These are phyloP conservation scores for Nepenthes alata DNA, from an alignment of 179 eudicot genomes.

Conservation along the genomic window DNA sequence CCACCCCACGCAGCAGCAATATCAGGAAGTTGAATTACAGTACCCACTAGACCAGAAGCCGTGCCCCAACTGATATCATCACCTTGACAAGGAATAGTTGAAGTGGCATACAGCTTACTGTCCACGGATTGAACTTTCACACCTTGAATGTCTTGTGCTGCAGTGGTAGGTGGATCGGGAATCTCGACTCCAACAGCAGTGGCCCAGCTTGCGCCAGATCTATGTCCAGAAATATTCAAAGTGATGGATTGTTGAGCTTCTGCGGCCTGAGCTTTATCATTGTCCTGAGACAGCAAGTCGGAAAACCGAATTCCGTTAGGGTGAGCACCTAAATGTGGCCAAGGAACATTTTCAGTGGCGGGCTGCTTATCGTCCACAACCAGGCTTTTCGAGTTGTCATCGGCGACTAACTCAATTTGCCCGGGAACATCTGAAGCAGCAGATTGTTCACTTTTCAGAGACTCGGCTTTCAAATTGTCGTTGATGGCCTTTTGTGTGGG, in stretches of 20 bases:
- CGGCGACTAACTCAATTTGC: background rate
- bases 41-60: conserved; percentile 16
- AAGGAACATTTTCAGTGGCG: too few relatives aligned
- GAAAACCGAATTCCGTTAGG: background rate
- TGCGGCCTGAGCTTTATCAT: background rate
- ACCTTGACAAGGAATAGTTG: conserved; percentile 23
- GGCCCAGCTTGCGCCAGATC: conserved; percentile 18
- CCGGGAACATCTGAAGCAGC: background rate
- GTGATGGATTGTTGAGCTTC: conserved; percentile 4
- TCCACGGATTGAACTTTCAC: conserved; percentile 23
- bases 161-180: conserved; percentile 9
- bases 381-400: too few relatives aligned
- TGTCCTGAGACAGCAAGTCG: background rate
- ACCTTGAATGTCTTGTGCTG: conserved; percentile 13
- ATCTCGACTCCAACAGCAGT: conserved; percentile 14
- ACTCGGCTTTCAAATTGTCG: background rate
- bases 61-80: conserved; percentile 26
- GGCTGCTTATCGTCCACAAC: too few relatives aligned
- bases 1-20: conserved; percentile 43
- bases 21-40: conserved; percentile 29
- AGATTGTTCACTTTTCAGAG: background rate
- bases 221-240: conserved; percentile 13
- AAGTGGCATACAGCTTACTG: conserved; percentile 17
- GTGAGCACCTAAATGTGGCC: conserved; percentile 2
- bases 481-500: conserved; percentile 5